Evolutionary conservation across 495 filamentous ascomycete genomes (phyloP).

Genomic region (Talaromyces trachyspermus): DNA sequence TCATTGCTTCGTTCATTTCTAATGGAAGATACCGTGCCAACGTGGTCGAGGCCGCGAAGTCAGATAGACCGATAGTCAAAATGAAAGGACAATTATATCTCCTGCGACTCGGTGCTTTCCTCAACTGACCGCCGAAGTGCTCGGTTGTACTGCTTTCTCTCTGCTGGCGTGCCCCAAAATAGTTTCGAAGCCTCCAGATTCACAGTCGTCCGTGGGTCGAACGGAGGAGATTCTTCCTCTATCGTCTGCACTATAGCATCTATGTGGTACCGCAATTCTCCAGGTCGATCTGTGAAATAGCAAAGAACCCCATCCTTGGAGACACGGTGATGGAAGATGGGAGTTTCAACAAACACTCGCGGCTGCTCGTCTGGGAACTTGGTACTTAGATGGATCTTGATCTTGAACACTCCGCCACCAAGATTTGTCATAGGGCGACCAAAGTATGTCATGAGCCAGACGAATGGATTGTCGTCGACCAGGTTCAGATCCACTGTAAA

Average conservation of each 20-base stretch:
- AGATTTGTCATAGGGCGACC: slow-evolving; percentile 89
- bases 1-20: too few relatives aligned
- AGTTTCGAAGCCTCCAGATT: slow-evolving; percentile 80
- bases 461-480: slow-evolving; percentile 49
- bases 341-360: slow-evolving; percentile 69
- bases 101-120: slow-evolving; percentile 48
- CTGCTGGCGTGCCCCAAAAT: slow-evolving; percentile 75
- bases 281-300: slow-evolving; percentile 65
- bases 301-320: slow-evolving; percentile 70
- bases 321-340: slow-evolving; percentile 85
- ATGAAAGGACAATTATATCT: too few relatives aligned
- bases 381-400: slow-evolving; percentile 77
- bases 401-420: slow-evolving; percentile 82
- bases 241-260: slow-evolving; percentile 76
- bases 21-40: too few relatives aligned
- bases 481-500: slow-evolving; percentile 68
- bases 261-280: slow-evolving; percentile 79
- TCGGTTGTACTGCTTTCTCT: slow-evolving; percentile 76
- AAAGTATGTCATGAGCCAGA: slow-evolving; percentile 68
- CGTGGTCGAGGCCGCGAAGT: too few relatives aligned
- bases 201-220: slow-evolving; percentile 84
- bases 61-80: too few relatives aligned
- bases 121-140: slow-evolving; percentile 59
- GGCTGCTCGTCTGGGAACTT: slow-evolving; percentile 89
- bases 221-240: slow-evolving; percentile 80